phyloP scores from a whole-genome alignment of 1,284 basidiomycete genomes.

The Sporisorium graminicola region DNA sequence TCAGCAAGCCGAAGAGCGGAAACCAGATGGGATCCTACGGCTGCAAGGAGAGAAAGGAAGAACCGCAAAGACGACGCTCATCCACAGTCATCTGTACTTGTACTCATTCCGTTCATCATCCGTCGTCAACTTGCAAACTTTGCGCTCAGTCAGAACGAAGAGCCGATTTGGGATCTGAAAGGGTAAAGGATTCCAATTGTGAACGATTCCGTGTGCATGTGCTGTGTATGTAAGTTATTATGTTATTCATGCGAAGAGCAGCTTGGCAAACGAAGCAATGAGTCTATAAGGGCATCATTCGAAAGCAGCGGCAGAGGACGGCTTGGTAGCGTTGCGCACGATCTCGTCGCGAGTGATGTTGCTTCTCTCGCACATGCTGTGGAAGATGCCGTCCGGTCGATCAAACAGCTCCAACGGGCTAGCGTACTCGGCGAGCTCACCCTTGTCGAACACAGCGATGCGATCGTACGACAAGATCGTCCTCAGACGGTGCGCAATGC shows the following conservation, averaged over 20 bases:
- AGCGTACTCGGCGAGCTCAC: conserved; percentile 80
- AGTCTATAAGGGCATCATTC: not conserved
- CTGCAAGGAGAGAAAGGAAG: conserved; percentile 4
- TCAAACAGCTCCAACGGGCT: conserved; percentile 77
- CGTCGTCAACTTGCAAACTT: not conserved
- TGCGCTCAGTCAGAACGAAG: not conserved
- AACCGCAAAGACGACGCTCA: not conserved
- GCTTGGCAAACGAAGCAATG: no score
- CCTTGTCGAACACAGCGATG: conserved; percentile 82
- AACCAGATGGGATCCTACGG: conserved; percentile 54
- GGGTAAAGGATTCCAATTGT: not conserved
- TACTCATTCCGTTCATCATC: not conserved
- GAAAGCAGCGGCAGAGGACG: not conserved
- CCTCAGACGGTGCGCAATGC: conserved; percentile 79
- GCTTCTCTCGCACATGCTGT: conserved; percentile 80
- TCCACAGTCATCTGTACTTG: not conserved
- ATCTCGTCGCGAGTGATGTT: conserved; percentile 75
- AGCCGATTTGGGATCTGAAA: not conserved
- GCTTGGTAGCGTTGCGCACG: conserved; percentile 29
- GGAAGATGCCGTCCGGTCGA: conserved; percentile 75
- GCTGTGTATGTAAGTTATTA: not conserved
- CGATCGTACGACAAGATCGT: conserved; percentile 85
- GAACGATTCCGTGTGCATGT: not conserved
- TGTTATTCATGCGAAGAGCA: no score
- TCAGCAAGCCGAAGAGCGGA: conserved; percentile 53